Percentiles rank a stretch among this genome's conserved stretches.
phyloP scores from a whole-genome alignment of 208 protist genomes.

The Leishmania lainsoni region DNA sequence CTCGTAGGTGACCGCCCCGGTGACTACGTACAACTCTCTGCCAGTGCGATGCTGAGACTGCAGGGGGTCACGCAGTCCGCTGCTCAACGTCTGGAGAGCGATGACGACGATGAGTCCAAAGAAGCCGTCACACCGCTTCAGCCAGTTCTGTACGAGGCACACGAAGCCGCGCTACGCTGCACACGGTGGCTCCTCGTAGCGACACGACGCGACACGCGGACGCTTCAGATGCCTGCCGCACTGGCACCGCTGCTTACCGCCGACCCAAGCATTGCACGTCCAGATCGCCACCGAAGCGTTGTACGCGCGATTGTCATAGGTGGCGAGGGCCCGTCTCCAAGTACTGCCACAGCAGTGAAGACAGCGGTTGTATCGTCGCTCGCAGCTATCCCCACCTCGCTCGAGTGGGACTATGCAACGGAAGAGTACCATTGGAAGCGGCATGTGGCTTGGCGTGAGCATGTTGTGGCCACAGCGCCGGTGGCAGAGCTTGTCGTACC shows the following conservation, averaged over 20 bases:
- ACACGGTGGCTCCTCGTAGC: constrained; percentile 64
- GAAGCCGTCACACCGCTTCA: constrained; percentile 26
- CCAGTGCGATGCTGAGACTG: constrained; percentile 52
- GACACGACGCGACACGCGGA: constrained; percentile 42
- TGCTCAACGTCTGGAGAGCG: not conserved
- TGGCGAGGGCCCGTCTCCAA: constrained; percentile 8
- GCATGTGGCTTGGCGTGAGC: constrained; percentile 51
- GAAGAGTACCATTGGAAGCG: constrained; percentile 67
- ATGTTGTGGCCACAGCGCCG: constrained; percentile 36
- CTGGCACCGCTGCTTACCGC: constrained; percentile 69
- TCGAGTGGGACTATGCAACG: constrained; percentile 41
- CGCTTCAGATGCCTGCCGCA: constrained; percentile 54
- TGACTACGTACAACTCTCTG: constrained; percentile 56
- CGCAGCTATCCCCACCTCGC: constrained; percentile 6
- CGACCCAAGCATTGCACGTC: constrained; percentile 70
- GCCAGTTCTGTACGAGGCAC: constrained; percentile 64
- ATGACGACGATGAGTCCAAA: not conserved
- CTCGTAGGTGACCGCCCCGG: constrained; percentile 80
- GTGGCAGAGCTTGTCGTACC: constrained; percentile 56
- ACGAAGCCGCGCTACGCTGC: constrained; percentile 43
- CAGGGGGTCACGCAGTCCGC: not conserved
- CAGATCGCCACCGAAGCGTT: constrained; percentile 49
- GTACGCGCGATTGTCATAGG: constrained; percentile 30
- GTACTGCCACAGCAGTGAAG: not conserved
- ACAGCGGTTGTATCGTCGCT: too few species aligned